Conservation (phyloP, 345 rosid species). For the Eucalyptus marginata region DNA sequence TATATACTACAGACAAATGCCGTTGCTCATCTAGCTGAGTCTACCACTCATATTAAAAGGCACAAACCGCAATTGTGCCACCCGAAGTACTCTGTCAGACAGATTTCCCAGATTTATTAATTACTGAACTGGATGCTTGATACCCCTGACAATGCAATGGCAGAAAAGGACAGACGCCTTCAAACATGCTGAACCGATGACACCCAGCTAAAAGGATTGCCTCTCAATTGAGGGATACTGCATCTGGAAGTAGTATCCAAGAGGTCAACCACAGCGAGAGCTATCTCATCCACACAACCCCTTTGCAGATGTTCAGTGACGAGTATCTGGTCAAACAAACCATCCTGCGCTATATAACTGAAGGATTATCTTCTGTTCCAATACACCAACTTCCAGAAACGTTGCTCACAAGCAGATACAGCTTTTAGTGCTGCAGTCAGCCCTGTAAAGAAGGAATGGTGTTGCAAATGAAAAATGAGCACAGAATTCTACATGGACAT, state of each 20-base stretch:
- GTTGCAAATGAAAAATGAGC: neutral
- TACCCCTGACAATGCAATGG: constrained; percentile 7
- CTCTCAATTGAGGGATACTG: neutral
- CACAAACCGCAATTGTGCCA: constrained; percentile 4
- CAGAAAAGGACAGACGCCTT: constrained; percentile 4
- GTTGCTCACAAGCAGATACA: neutral
- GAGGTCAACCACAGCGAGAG: neutral
- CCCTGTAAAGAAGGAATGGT: neutral
- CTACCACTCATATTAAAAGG: constrained; percentile 17
- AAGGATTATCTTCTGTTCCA: neutral
- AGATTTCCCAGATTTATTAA: constrained; percentile 46
- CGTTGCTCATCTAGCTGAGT: constrained; percentile 18
- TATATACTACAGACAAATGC: neutral
- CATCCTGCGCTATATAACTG: neutral
- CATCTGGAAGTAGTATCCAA: neutral
- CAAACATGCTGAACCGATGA: constrained; percentile 18
- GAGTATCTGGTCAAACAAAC: neutral
- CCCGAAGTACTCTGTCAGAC: constrained; percentile 13
- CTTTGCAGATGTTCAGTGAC: neutral
- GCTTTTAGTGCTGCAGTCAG: neutral
- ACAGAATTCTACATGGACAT: neutral
- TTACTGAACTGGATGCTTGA: constrained; percentile 23
- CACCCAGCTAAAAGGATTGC: neutral
- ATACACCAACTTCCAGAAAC: neutral
- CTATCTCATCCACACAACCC: neutral